phyloP scores from a whole-genome alignment of 129 eudicot genomes.

The Artemisia tridentata region DNA sequence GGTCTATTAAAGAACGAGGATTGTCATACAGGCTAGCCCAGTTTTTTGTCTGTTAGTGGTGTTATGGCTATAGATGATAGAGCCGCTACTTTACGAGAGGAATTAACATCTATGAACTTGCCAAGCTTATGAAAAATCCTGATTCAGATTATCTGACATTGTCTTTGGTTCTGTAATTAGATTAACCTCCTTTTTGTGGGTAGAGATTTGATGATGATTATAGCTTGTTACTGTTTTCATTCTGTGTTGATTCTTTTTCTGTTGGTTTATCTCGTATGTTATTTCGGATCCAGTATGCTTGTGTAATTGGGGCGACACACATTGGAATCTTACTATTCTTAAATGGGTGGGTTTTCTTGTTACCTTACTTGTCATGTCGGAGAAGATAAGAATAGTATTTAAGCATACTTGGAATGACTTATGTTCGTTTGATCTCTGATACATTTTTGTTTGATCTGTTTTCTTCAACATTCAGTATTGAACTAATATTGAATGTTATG shows the following conservation, averaged over 20 bases:
- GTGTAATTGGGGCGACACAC: neutral
- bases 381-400: no score
- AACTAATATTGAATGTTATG: no score
- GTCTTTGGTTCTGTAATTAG: constrained; percentile 29
- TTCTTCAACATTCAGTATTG: no score
- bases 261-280: neutral
- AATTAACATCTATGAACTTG: constrained; percentile 19
- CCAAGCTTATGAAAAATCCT: constrained; percentile 13
- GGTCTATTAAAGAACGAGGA: constrained; percentile 7
- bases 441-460: no score
- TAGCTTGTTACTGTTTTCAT: neutral
- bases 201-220: constrained; percentile 9
- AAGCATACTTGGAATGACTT: no score
- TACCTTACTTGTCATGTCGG: no score
- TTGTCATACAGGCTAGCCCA: constrained; percentile 24
- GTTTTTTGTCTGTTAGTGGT: constrained; percentile 30
- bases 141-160: constrained; percentile 16
- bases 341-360: no score
- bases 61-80: constrained; percentile 18
- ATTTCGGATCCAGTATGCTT: neutral
- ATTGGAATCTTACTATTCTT: no score
- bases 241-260: neutral
- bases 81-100: constrained; percentile 23
- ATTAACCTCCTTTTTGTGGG: constrained; percentile 6
- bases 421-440: no score